Conservation (phyloP, 75 land plant species). For the Gnetum montanum region DNA sequence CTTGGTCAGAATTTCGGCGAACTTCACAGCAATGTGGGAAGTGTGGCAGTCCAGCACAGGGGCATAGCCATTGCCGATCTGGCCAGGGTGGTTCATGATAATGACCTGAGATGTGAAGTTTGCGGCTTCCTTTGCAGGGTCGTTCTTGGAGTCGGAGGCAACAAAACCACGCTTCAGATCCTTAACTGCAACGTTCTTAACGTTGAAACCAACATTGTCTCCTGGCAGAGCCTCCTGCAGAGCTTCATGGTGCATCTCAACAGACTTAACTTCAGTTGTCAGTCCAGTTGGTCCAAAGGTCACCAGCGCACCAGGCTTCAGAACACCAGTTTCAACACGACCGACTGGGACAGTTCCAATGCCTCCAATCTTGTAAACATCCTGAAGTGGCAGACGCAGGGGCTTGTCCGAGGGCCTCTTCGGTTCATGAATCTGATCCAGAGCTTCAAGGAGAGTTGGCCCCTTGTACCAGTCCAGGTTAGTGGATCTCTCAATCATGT, state of each 20-base stretch:
- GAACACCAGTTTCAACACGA: slow-evolving; percentile 34
- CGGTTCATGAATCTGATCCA: slow-evolving; percentile 33
- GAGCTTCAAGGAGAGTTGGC: slow-evolving; percentile 33
- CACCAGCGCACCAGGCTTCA: slow-evolving; percentile 45
- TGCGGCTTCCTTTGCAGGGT: slow-evolving; percentile 45
- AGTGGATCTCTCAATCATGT: slow-evolving; percentile 43
- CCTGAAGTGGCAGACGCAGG: slow-evolving; percentile 43
- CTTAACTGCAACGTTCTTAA: slow-evolving; percentile 67
- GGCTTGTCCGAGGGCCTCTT: slow-evolving; percentile 49
- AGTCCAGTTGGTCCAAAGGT: slow-evolving; percentile 37
- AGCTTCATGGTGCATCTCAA: slow-evolving; percentile 51
- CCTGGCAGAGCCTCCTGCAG: slow-evolving; percentile 39
- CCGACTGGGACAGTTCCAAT: slow-evolving; percentile 51
- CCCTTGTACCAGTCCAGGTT: slow-evolving; percentile 55
- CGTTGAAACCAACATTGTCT: slow-evolving; percentile 57
- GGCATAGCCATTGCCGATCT: slow-evolving; percentile 46
- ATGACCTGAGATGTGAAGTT: slow-evolving; percentile 44
- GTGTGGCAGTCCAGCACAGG: slow-evolving; percentile 63
- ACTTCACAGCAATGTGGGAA: slow-evolving; percentile 52
- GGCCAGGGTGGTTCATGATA: slow-evolving; percentile 54
- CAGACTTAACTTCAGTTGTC: slow-evolving; percentile 47
- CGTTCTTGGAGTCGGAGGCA: slow-evolving; percentile 57
- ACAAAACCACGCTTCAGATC: slow-evolving; percentile 59
- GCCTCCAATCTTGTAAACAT: slow-evolving; percentile 50
- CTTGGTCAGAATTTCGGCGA: slow-evolving; percentile 55